Percentiles rank a stretch among this genome's conserved stretches.
Conservation (phyloP, 495 filamentous ascomycete genomes). For the Elaphomyces granulatus region DNA sequence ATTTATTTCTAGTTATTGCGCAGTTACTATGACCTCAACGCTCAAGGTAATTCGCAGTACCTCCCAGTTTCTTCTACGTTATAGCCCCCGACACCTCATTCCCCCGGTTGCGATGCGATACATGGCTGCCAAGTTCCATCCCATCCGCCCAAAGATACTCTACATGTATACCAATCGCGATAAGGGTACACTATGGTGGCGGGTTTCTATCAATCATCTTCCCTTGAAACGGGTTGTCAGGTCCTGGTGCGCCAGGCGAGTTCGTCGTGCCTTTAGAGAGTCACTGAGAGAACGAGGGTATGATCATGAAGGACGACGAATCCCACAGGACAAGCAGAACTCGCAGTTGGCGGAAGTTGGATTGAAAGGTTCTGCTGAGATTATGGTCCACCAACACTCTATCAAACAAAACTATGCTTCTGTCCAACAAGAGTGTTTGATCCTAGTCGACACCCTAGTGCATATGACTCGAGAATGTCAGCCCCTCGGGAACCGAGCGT, state of each 20-base stretch:
- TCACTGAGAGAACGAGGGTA: conserved; percentile 42
- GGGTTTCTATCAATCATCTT: conserved; percentile 15
- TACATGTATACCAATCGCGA: not conserved
- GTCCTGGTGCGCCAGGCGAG: conserved; percentile 33
- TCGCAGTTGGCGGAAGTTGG: not conserved
- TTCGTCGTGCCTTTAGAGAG: conserved; percentile 38
- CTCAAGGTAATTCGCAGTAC: conserved; percentile 10
- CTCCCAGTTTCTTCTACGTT: conserved; percentile 14
- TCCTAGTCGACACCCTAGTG: conserved; percentile 5
- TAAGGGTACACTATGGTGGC: conserved; percentile 17
- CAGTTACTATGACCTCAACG: too few relatives aligned
- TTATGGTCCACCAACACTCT: conserved; percentile 9
- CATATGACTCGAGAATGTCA: too few relatives aligned
- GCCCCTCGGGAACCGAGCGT: too few relatives aligned
- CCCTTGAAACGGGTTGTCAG: conserved; percentile 36
- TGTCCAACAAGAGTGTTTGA: conserved; percentile 16
- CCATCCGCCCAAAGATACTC: conserved; percentile 8
- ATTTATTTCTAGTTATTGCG: too few relatives aligned
- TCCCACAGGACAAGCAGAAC: too few relatives aligned
- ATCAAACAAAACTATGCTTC: conserved; percentile 9
- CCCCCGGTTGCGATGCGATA: conserved; percentile 23
- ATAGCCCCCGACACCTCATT: conserved; percentile 10
- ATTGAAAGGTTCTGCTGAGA: conserved; percentile 18
- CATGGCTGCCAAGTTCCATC: conserved; percentile 12
- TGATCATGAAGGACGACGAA: conserved; percentile 36